phyloP scores from a whole-genome alignment of 176 grass and related monocot species.

The Olyra latifolia region DNA sequence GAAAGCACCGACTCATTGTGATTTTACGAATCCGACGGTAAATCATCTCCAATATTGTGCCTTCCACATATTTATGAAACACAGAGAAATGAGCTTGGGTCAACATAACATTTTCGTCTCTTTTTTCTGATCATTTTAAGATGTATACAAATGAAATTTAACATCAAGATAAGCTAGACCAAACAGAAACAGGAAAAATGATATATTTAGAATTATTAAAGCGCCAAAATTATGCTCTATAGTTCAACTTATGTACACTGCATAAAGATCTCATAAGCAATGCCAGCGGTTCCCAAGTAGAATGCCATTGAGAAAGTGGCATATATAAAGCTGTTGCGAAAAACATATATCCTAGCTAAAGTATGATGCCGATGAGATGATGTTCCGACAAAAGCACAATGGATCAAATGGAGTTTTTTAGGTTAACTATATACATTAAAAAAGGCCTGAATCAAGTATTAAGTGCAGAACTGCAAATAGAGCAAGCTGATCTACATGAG shows the following conservation, averaged over 20 bases:
- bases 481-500: no score
- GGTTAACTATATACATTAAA: background rate
- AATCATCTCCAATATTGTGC: no score
- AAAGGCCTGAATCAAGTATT: background rate
- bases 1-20: no score
- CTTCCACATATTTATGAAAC: no score
- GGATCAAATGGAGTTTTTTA: background rate
- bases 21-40: no score
- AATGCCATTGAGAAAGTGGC: slow-evolving; percentile 1
- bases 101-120: no score
- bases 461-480: no score
- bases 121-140: no score
- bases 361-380: background rate
- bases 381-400: background rate
- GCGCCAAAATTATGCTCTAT: background rate
- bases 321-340: background rate
- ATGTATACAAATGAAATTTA: no score
- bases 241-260: background rate
- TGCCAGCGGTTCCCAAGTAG: background rate
- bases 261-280: background rate
- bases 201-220: background rate
- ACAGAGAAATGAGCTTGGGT: no score
- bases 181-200: no score
- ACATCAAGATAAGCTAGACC: no score
- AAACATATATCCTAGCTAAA: background rate